Conservation (phyloP, 1,139 yeast genomes). For the Hemisphaericaspora xylanilytica region DNA sequence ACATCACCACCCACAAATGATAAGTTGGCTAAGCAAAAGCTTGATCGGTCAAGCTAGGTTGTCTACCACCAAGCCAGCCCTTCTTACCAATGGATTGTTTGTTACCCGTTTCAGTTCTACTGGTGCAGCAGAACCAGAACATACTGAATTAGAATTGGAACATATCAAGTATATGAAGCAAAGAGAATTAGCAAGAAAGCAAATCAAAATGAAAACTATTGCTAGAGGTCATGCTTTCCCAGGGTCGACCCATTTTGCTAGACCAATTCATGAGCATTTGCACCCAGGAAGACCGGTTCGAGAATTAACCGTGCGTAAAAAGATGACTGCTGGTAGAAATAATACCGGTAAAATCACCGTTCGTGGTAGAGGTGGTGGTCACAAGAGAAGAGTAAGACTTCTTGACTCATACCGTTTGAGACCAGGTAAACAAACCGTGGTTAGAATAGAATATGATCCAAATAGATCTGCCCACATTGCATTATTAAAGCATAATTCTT, state of each 20-base stretch:
- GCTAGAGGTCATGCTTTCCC: conserved; percentile 78
- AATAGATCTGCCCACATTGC: conserved; percentile 95
- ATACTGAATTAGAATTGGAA: conserved; percentile 76
- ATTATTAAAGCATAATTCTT: conserved; percentile 59
- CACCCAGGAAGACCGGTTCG: conserved; percentile 82
- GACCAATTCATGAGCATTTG: conserved; percentile 83
- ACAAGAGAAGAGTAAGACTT: conserved; percentile 79
- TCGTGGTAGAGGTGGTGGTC: conserved; percentile 97
- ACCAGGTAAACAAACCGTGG: conserved; percentile 74
- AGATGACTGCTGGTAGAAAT: conserved; percentile 85
- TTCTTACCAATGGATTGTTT: conserved; percentile 1
- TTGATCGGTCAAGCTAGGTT: conserved; percentile 3
- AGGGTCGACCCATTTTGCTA: conserved; percentile 83
- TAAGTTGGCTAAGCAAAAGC: conserved; percentile 3
- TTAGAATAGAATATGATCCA: conserved; percentile 94
- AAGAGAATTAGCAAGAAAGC: conserved; percentile 66
- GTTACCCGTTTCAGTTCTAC: conserved; percentile 5
- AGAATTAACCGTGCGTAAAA: conserved; percentile 71
- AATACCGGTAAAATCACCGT: conserved; percentile 84
- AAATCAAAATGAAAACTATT: conserved; percentile 67
- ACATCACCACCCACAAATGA: conserved; percentile 2
- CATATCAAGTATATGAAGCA: conserved; percentile 72
- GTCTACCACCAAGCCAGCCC: background rate
- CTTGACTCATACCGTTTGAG: conserved; percentile 71
- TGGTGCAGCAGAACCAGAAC: conserved; percentile 21